These are phyloP conservation scores for Apium graveolens DNA, from an alignment of 129 eudicot species.

Conservation along the genomic window DNA sequence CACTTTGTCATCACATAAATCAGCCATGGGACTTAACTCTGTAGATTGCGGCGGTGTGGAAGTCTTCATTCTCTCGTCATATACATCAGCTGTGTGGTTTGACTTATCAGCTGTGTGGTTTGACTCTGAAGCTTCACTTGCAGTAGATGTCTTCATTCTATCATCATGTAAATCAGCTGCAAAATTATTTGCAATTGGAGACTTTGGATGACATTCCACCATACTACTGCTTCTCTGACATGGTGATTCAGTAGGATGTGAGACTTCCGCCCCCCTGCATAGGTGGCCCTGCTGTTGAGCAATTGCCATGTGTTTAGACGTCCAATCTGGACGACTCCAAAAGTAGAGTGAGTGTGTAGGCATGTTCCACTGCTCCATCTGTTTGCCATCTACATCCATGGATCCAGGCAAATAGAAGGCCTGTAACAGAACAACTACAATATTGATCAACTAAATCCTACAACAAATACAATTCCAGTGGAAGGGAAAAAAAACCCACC, in stretches of 20 bases:
- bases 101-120: too few species aligned
- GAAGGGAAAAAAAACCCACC: not conserved
- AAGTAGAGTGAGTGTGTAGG: constrained; percentile 63
- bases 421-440: constrained; percentile 25
- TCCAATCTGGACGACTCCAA: constrained; percentile 71
- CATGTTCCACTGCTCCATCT: constrained; percentile 69
- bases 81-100: not conserved
- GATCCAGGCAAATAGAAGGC: constrained; percentile 95
- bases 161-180: not conserved
- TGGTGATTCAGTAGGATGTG: not conserved
- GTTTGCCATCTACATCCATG: constrained; percentile 56
- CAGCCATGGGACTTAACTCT: not conserved
- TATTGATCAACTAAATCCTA: not conserved
- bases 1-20: not conserved
- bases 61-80: not conserved
- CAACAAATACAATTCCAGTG: not conserved
- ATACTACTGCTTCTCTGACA: not conserved
- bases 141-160: not conserved
- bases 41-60: not conserved
- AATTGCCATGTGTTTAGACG: constrained; percentile 45
- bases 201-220: not conserved
- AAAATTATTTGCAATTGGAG: not conserved
- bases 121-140: too few species aligned
- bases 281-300: constrained; percentile 56
- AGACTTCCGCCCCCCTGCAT: constrained; percentile 12